Evolutionary conservation across 805 yeast genomes (phyloP), one percentile per base, ranked within the genome.

Genomic region (Kuraishia borneana): DNA sequence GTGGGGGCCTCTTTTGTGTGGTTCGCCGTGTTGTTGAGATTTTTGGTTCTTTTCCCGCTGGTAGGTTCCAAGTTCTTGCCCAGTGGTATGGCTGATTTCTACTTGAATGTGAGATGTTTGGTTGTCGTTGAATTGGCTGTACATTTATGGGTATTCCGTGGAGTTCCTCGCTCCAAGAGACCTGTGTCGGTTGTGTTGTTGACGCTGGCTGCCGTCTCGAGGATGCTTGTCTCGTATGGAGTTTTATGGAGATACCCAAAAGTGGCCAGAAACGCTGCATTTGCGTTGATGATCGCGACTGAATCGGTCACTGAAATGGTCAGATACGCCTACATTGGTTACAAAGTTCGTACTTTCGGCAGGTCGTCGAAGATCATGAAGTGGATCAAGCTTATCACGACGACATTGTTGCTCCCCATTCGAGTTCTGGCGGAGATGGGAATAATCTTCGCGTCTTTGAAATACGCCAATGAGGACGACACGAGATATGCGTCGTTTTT

Each of bases 11-110:
- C 61, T 12, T 53, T 68, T 3, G 50, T 70, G 14, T 70, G 77
- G 76, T 44, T 60, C 6, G 60, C 71, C 39, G 68, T 73, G 39
- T 57, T 53, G 34, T 44, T 61, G 2, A 52, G 89, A 31, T 62
- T 76, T 40, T 36, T 64, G 10, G 53, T 76, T 1, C 54, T 80
- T 21, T 54, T 73, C 30, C 83, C 83, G 1, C 53, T 80, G 18
- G 83, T 76, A n/a, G 82, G 84, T 0, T 53, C 73, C 21, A 61
- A 60, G 41, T 79, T 76, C 42, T 51, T 79, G 16, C 81, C 85
- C 2, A 84, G 79, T 5, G 87, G 84, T 0, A 73, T 80, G 9
- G 82, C 83, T 30, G 81, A 72, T 42, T 79, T 76, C 53, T 69
- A 75, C 34, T 22, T 53, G 4, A 12, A 37, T 5, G 42, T 48